These are phyloP conservation scores for Mortierella sp. DNA, from an alignment of 371 early-diverging fungal genomes.

Conservation along the genomic window DNA sequence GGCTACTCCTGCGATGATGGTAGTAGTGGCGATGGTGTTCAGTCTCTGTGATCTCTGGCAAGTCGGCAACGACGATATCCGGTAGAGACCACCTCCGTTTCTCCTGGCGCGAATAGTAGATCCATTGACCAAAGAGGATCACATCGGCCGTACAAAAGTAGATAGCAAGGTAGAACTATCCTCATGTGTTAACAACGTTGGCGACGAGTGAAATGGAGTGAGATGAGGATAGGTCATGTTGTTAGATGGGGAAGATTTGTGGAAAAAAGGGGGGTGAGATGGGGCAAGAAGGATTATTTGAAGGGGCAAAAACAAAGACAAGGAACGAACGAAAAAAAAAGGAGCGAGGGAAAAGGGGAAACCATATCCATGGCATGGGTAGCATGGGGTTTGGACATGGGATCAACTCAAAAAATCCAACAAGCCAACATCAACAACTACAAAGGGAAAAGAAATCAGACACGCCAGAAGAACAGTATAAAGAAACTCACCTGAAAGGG, in stretches of 20 bases:
- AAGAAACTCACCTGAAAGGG: constrained; percentile 71
- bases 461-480: not conserved
- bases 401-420: constrained; percentile 7
- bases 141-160: constrained; percentile 69
- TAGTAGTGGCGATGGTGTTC: constrained; percentile 27
- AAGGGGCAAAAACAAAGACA: not conserved
- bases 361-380: not conserved
- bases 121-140: constrained; percentile 62
- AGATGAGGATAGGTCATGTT: not conserved
- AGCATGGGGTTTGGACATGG: constrained; percentile 16
- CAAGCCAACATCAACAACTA: not conserved
- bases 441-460: not conserved
- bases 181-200: not conserved
- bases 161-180: constrained; percentile 62
- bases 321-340: not conserved
- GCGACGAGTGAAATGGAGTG: not conserved
- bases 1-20: not conserved
- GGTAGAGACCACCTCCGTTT: constrained; percentile 9
- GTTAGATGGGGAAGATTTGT: not conserved
- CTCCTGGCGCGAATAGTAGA: constrained; percentile 61
- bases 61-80: constrained; percentile 18
- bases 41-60: constrained; percentile 36
- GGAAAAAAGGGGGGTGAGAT: not conserved
- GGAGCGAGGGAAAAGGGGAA: not conserved
- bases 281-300: not conserved